phyloP scores from a whole-genome alignment of 179 eudicot genomes.

The Silene vulgaris region DNA sequence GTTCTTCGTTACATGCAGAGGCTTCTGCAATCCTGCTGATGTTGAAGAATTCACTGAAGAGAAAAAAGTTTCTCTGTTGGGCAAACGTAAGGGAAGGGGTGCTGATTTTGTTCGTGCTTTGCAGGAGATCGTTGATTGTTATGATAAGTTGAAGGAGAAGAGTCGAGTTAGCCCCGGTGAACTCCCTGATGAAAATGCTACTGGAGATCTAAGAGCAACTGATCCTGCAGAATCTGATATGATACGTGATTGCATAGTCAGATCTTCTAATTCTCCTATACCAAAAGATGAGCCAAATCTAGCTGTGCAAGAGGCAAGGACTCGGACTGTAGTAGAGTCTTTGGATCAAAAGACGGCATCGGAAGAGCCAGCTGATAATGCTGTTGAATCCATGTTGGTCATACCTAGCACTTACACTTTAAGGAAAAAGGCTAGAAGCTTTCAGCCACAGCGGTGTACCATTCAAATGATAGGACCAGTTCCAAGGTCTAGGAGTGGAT shows the following conservation, averaged over 20 bases:
- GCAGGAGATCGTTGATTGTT: conserved; percentile 74
- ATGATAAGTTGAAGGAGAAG: conserved; percentile 55
- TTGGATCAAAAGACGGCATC: conserved; percentile 31
- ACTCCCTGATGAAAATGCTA: conserved; percentile 34
- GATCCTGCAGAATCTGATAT: conserved; percentile 35
- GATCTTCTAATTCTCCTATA: conserved; percentile 32
- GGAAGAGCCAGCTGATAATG: conserved; percentile 41
- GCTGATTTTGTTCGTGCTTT: conserved; percentile 93
- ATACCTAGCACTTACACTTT: conserved; percentile 34
- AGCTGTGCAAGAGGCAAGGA: conserved; percentile 42
- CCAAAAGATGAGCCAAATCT: conserved; percentile 37
- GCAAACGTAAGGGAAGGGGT: conserved; percentile 78
- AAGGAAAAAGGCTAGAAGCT: conserved; percentile 43
- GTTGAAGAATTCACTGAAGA: conserved; percentile 92
- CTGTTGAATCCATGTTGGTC: conserved; percentile 26
- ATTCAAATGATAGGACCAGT: conserved; percentile 32
- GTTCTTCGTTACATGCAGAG: conserved; percentile 47
- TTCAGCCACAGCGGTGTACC: conserved; percentile 37
- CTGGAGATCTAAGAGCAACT: conserved; percentile 23
- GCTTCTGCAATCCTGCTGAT: conserved; percentile 89
- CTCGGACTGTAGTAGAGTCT: conserved; percentile 34
- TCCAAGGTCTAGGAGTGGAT: conserved; percentile 61
- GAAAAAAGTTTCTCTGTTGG: conserved; percentile 58
- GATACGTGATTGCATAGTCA: conserved; percentile 25
- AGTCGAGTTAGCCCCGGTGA: conserved; percentile 33